Evolutionary conservation across 371 early-diverging fungal genomes (phyloP).

Genomic region (Rhizopus arrhizus): DNA sequence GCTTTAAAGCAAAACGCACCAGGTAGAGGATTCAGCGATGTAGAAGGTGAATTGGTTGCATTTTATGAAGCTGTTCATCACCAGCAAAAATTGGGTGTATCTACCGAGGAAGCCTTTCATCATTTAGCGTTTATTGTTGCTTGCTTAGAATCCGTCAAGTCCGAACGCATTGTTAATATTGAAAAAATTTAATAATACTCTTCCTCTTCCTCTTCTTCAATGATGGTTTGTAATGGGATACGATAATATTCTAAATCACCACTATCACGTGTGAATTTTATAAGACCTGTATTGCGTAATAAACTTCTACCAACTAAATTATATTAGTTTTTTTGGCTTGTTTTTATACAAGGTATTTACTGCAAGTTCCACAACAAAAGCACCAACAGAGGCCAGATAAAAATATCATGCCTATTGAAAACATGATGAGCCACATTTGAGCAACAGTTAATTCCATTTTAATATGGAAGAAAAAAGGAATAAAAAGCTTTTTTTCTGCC

Average conservation of each 20-base stretch:
- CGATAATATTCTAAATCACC: slow-evolving; percentile 19
- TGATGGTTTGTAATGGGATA: slow-evolving; percentile 11
- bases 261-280: slow-evolving; percentile 18
- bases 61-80: slow-evolving; percentile 38
- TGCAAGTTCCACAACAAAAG: slow-evolving; percentile 53
- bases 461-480: background rate
- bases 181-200: slow-evolving; percentile 19
- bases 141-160: slow-evolving; percentile 43
- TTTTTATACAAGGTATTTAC: slow-evolving; percentile 19
- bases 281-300: slow-evolving; percentile 26
- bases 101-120: slow-evolving; percentile 47
- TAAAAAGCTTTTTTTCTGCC: background rate
- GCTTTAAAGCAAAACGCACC: slow-evolving; percentile 21
- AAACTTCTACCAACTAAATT: slow-evolving; percentile 33
- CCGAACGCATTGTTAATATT: slow-evolving; percentile 31
- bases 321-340: background rate
- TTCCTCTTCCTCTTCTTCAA: slow-evolving; percentile 17
- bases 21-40: slow-evolving; percentile 40
- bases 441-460: slow-evolving; percentile 16
- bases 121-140: slow-evolving; percentile 52
- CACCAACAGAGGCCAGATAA: slow-evolving; percentile 48
- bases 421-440: slow-evolving; percentile 32
- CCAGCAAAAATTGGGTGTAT: slow-evolving; percentile 32
- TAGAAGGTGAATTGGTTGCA: slow-evolving; percentile 49
- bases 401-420: slow-evolving; percentile 28